Conservation (phyloP, 23 red algal genomes). For the Gracilaria domingensis region DNA sequence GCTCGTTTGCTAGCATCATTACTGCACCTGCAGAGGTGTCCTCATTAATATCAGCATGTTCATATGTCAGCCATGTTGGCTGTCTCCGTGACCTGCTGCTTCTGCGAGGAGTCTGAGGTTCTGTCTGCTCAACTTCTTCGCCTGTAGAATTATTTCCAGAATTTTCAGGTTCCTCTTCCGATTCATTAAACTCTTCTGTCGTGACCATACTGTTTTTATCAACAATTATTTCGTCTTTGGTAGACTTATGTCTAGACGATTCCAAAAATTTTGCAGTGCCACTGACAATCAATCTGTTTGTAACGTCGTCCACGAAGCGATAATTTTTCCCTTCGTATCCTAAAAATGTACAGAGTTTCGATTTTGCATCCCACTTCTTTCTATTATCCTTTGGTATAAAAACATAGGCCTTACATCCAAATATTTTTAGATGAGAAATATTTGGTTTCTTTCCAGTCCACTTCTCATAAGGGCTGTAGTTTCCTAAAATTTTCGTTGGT, state of each 20-base stretch:
- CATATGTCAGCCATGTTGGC: no score
- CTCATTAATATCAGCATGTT: conserved; percentile 4
- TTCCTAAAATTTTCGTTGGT: not conserved
- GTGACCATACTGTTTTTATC: not conserved
- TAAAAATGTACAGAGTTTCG: not conserved
- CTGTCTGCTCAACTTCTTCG: not conserved
- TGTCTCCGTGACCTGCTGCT: no score
- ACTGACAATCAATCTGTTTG: not conserved
- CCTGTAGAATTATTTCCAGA: no score
- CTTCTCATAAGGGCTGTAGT: not conserved
- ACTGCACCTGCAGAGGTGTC: not conserved
- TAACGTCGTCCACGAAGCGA: not conserved
- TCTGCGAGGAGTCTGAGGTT: not conserved
- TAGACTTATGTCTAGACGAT: not conserved
- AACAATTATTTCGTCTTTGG: not conserved
- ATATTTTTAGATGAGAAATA: no score
- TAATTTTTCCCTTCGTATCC: not conserved
- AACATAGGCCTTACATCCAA: no score
- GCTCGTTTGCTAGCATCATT: conserved; percentile 10
- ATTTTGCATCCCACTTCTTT: not conserved
- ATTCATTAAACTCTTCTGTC: not conserved
- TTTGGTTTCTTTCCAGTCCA: not conserved
- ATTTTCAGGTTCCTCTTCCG: not conserved
- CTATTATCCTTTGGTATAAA: no score
- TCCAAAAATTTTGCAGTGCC: not conserved